A percentile compares a stretch with the other conserved stretches of the same genome.
Conservation (phyloP, 148 eudicot genomes). For the Limonium bicolor region DNA sequence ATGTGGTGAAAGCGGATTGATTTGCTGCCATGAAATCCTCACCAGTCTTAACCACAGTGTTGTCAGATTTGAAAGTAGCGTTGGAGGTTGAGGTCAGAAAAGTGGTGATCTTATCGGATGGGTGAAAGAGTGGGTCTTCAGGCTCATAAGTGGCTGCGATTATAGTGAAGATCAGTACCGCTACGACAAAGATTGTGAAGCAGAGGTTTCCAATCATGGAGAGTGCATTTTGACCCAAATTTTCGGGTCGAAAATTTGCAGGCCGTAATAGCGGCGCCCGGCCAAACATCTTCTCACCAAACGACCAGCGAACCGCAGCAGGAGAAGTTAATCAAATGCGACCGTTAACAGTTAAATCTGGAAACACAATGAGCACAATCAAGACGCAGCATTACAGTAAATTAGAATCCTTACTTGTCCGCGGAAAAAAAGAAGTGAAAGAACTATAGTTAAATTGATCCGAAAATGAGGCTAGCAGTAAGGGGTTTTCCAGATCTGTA, state of each 20-base stretch:
- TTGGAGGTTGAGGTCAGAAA: conserved; percentile 59
- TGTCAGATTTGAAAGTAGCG: conserved; percentile 64
- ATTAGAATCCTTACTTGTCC: neutral
- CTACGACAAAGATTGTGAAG: conserved; percentile 58
- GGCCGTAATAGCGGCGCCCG: conserved; percentile 28
- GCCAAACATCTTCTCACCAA: conserved; percentile 32
- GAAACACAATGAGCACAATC: neutral
- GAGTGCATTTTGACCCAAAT: conserved; percentile 64
- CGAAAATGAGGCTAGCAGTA: no score
- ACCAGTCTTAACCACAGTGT: conserved; percentile 57
- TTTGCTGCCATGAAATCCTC: conserved; percentile 80
- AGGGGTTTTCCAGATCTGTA: no score
- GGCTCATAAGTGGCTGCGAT: conserved; percentile 79
- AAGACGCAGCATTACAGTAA: neutral
- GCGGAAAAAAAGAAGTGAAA: neutral
- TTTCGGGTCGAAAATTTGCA: conserved; percentile 54
- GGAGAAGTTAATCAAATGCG: neutral
- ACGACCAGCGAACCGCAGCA: conserved; percentile 1
- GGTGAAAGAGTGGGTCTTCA: conserved; percentile 74
- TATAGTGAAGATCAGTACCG: conserved; percentile 67
- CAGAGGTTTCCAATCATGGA: conserved; percentile 66
- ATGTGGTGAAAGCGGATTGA: conserved; percentile 45
- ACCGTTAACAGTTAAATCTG: no score
- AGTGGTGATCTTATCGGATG: conserved; percentile 56
- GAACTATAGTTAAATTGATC: no score